Evolutionary conservation across 2,329 filamentous ascomycete genomes (phyloP), one percentile per base, ranked within the genome.

Genomic region (Fusarium brevicatenulatum): DNA sequence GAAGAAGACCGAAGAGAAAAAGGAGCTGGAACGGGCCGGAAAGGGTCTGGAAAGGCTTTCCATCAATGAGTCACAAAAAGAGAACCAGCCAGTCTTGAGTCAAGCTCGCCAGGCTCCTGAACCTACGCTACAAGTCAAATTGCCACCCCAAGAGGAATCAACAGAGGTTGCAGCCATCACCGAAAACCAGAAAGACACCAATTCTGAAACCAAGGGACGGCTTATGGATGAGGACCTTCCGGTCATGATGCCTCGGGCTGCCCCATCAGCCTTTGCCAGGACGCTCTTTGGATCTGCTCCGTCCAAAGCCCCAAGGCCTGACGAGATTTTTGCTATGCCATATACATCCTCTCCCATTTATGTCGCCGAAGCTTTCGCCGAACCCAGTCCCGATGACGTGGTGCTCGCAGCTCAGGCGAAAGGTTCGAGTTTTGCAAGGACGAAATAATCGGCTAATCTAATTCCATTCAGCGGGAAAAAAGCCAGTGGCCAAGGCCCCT

Each of bases 381-480:
- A 91, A 80, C 95, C 95, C 62, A 98, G 95, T 83, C 95, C 95
- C 75, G 95, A 98, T 85, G 95, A 98, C 81, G 85, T 96, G 79
- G 93, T 98, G 78, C 87, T 94, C 71, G 90, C 91, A 81, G 95
- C 95, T 76, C 95, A 97, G 86, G 91, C 91, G 84, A 93, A 95
- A 94, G 92, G 92, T 94, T 93, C 91, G 91, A 88, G 85, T 80
- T 86, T 85, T 82, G 81, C 83, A 78, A 87, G 82, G 81, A 84
- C 82, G 80, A 84, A 83, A 76, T 84, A 82, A 83, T 82, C 82
- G 82, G 80, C 83, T 82, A 83, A 84, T 86, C 87, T 89, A 85
- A 89, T 86, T 75, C 78, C 78, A 63, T 81, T 73, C 83, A 90
- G 87, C 88, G 76, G 87, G 87, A 60, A 87, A 87, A 58, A 88